Evolutionary conservation across 306 rosid genomes (phyloP), one percentile per base, ranked within the genome.

Genomic region (Potentilla sterilis): DNA sequence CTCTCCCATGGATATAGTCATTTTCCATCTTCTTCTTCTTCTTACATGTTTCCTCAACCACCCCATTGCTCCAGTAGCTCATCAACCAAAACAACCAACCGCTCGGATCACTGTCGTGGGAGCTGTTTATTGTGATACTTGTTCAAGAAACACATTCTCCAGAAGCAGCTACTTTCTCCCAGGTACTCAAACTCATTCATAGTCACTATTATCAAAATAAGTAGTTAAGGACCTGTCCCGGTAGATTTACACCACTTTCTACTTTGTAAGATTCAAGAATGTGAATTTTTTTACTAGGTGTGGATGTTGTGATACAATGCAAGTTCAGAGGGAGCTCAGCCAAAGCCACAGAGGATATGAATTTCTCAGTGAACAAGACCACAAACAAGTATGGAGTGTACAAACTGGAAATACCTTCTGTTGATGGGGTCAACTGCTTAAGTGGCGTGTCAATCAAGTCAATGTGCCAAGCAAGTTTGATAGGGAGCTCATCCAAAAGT

Each of bases 41-140:
- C 64, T 86, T 37, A 11, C 83, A 64, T 84, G 66, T 68, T 73
- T 84, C 14, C 70, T 79, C 76, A 11, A 65, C 41, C 57, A 32
- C 57, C 80, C 87, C 12, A 35, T 77, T 67, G 44, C 84, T 38
- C 72, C 72, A 9, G 41, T 44, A 76, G 88, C 88, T 72, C 77
- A 81, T 72, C 73, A 80, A 46, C 68, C 89, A 15, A 58, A 38
- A 21, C 32, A 70, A 16, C 52, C 78, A 0, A 61, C 77, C 34
- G 73, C 97, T 64, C 82, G 70, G 55, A 91, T 91, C 83, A 86
- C 81, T 0, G 90, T 91, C 1, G 87, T 80, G 2, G 97, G 97
- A 24, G 82, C 81, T 21, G 92, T 91, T 80, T 91, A 86, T 58
- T 91, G 97, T 84, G 97, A 91, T 77, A 74, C 88, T 11, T 91